Evolutionary conservation across 2,329 filamentous ascomycete genomes (phyloP).

Genomic region (Paracamarosporium sp.): DNA sequence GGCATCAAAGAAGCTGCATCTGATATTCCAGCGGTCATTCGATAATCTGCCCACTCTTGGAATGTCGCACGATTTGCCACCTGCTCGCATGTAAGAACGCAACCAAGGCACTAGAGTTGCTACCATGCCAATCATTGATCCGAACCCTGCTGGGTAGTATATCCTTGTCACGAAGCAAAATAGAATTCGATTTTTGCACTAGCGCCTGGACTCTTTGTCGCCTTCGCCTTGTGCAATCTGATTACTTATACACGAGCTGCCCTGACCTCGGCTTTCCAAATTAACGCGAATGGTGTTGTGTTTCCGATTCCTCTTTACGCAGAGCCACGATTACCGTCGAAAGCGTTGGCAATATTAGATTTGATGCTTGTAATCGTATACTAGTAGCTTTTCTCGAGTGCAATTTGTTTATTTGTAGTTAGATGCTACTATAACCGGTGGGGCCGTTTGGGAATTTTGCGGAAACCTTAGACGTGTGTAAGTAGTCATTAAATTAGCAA

Average conservation of each 20-base stretch:
- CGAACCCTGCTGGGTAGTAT: too few species aligned
- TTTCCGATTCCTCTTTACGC: neutral
- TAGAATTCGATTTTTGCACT: too few species aligned
- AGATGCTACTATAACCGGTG: neutral
- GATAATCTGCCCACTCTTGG: too few species aligned
- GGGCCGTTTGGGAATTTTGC: constrained; percentile 6
- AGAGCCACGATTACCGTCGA: constrained; percentile 13
- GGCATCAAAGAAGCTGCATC: neutral
- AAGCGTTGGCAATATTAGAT: constrained; percentile 11
- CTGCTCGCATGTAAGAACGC: neutral
- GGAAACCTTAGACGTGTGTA: constrained; percentile 14
- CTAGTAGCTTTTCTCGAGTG: constrained; percentile 17
- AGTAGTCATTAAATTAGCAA: neutral
- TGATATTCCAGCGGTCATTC: too few species aligned
- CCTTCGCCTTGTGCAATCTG: constrained; percentile 10
- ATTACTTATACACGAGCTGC: constrained; percentile 5
- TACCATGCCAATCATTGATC: too few species aligned
- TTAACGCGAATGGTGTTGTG: neutral
- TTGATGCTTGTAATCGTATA: constrained; percentile 13
- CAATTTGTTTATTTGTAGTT: constrained; percentile 1
- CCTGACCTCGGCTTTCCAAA: neutral
- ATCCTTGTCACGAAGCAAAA: too few species aligned
- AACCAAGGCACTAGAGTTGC: neutral
- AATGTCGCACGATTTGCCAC: neutral
- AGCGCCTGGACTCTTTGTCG: too few species aligned